Base-by-base conservation (phyloP, 768 basidiomycete species). In the Crepidotus variabilis region DNA sequence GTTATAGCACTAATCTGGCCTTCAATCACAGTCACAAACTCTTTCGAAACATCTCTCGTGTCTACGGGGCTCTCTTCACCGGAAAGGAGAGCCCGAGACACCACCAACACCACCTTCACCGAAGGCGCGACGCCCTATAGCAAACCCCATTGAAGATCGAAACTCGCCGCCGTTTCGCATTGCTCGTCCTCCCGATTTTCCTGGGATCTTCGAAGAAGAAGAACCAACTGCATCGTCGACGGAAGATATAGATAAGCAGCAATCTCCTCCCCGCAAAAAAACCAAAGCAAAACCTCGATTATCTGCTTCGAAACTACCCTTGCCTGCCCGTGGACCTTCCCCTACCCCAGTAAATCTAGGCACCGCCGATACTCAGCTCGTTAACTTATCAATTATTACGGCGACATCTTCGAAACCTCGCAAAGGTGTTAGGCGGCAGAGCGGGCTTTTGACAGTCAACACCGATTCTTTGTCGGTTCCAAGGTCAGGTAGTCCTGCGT, bases 171-270 rank as follows among this genome's bases (percentile, higher is more conserved):
- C 78, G 54, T 69, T 73, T 22, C 82, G 86, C 39, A 75, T 88
- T 54, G 80, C 86, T n/a, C 81, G 84, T 50, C 72, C 82, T 39
- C 88, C 86, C 8, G 85, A 79, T 52, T 67, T 89, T 35, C 87
- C 87, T 0, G 84, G 81, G 14, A 88, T 89, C 52, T 63, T 72
- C 28, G 87, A 89, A 64, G 88, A 88, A 47, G 85, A 87, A 1
- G 88, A 90, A 64, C 75, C 77, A 6, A 67, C 60, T 16, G 66
- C 67, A 20, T 78, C 78, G 20, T 77, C 78, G 1, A 74, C 73
- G 8, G 78, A 78, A 3, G 78, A 79, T 24, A 52, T 64, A 18
- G 72, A 74, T 13, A 71, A 73, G 51, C 70, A 71, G 52, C 61
- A 73, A 14, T 70, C 71, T 51, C 75, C 79, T 7, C 66, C 68